Conservation (phyloP, 2,329 filamentous ascomycete genomes). For the Ceratocystis destructans region DNA sequence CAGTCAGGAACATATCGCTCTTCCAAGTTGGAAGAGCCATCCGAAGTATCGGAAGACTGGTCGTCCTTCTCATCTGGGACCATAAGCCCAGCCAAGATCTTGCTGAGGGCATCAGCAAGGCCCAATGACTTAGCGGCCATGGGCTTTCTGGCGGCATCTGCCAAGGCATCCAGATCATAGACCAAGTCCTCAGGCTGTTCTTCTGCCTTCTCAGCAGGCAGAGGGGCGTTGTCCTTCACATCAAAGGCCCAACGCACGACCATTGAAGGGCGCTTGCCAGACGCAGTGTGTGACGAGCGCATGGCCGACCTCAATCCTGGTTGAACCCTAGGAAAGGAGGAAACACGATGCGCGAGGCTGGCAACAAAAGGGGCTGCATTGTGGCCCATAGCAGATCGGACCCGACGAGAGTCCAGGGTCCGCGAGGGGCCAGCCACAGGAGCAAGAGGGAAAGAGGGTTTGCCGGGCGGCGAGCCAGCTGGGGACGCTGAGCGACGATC, state of each 20-base stretch:
- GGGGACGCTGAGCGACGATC: neutral
- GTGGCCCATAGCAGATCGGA: neutral
- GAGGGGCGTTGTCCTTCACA: too few species aligned
- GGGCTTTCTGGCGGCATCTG: neutral
- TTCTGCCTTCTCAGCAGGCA: too few species aligned
- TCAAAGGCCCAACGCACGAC: too few species aligned
- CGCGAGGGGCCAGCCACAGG: neutral
- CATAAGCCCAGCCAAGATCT: neutral
- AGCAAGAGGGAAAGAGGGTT: neutral
- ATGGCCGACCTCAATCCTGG: too few species aligned
- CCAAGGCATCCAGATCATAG: neutral
- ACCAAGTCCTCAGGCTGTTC: neutral
- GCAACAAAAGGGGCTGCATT: neutral
- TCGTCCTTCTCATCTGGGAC: too few species aligned
- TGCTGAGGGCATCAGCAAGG: neutral
- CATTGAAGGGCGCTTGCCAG: too few species aligned
- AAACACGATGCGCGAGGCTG: neutral
- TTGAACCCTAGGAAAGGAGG: too few species aligned
- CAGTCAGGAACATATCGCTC: neutral
- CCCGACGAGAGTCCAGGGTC: neutral
- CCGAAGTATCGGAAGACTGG: too few species aligned
- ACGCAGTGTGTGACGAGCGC: too few species aligned
- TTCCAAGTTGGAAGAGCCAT: too few species aligned
- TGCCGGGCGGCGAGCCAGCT: neutral
- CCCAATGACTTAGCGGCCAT: neutral